Percentiles rank a stretch among this genome's conserved stretches.
Conservation (phyloP, 2,329 filamentous ascomycete species). For the Alternaria viburni region DNA sequence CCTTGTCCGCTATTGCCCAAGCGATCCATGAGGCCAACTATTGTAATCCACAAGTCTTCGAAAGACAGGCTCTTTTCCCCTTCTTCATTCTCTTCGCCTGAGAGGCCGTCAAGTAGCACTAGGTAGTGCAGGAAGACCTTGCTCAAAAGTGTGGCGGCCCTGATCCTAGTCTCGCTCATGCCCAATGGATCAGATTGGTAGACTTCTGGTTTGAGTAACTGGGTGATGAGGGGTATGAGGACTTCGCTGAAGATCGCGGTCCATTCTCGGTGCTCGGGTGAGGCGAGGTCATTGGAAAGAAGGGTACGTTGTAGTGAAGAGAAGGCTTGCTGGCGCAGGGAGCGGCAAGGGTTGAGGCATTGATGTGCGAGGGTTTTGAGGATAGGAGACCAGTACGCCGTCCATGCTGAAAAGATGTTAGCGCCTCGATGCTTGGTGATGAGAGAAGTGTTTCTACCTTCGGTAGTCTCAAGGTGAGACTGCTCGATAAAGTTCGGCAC, state of each 20-base stretch:
- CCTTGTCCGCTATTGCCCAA: slow-evolving; percentile 95
- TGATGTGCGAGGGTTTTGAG: slow-evolving; percentile 88
- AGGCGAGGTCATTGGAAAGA: slow-evolving; percentile 81
- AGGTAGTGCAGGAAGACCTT: slow-evolving; percentile 97
- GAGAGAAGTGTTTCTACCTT: slow-evolving; percentile 62
- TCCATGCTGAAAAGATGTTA: slow-evolving; percentile 71
- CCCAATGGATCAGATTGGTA: slow-evolving; percentile 89
- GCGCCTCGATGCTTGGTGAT: neutral
- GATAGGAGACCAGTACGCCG: slow-evolving; percentile 95
- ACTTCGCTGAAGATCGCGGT: slow-evolving; percentile 94
- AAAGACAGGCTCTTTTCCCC: slow-evolving; percentile 70
- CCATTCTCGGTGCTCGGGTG: slow-evolving; percentile 88
- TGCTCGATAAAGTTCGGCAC: slow-evolving; percentile 89
- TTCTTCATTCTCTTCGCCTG: slow-evolving; percentile 37
- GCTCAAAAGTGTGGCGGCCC: slow-evolving; percentile 87
- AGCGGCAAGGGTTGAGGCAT: slow-evolving; percentile 91
- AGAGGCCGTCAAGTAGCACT: slow-evolving; percentile 77
- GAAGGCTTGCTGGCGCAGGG: slow-evolving; percentile 89
- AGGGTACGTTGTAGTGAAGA: slow-evolving; percentile 84
- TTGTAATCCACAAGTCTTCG: slow-evolving; percentile 82
- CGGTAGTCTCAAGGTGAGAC: slow-evolving; percentile 85
- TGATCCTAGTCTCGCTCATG: slow-evolving; percentile 94
- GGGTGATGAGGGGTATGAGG: slow-evolving; percentile 86
- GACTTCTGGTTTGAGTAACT: slow-evolving; percentile 90
- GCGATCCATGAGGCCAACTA: slow-evolving; percentile 92